Base-by-base conservation (phyloP, 768 basidiomycete genomes). In the Boletus sensibilis region DNA sequence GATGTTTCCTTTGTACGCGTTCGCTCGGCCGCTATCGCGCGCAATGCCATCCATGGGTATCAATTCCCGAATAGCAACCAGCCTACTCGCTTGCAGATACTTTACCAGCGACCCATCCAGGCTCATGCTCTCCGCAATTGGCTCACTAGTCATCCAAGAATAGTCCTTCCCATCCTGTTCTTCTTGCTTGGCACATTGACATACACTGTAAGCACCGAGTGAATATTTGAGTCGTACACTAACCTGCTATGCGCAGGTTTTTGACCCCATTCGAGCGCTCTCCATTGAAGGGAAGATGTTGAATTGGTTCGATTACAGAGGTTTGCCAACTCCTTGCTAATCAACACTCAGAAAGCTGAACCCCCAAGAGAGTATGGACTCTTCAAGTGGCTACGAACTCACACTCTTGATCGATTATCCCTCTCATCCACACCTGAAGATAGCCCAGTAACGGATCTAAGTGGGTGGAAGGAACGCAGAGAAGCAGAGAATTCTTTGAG, bases 171-270 rank as follows among this genome's bases (percentile, higher is more conserved):
- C 0, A 70, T 94, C 18, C 56, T 94, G 2, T 82, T 94, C 41
- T 97, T 98, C 70, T 74, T 98, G 2, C 69, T 98, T n/a, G 96
- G 94, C 12, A 87, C 88, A 3, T 63, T 98, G 37, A 92, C 92
- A 21, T 97, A 96, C 68, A 88, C 91, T 7, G 93, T 92, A 59
- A 57, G 85, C 73, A 53, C 5, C 3, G 25, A 38, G 29, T 55
- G n/a, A 21, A 37, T 34, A 18, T 47, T 21, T 50, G 10, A 18
- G 9, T 43, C 39, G 9, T 7, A 1, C 27, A 21, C n/a, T 20
- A 11, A 64, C 38, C 16, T 27, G 11, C n/a, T 20, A 44, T 50
- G 57, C 9, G 1, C 58, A 96, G 90, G 83, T 98, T 50, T 97
- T 98, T 65, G 94, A 98, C 70, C 94, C 94, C 3, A 82, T 99